These are phyloP conservation scores for Ceratocystis cubensis DNA, from an alignment of 2,329 filamentous ascomycete genomes.

Conservation along the genomic window DNA sequence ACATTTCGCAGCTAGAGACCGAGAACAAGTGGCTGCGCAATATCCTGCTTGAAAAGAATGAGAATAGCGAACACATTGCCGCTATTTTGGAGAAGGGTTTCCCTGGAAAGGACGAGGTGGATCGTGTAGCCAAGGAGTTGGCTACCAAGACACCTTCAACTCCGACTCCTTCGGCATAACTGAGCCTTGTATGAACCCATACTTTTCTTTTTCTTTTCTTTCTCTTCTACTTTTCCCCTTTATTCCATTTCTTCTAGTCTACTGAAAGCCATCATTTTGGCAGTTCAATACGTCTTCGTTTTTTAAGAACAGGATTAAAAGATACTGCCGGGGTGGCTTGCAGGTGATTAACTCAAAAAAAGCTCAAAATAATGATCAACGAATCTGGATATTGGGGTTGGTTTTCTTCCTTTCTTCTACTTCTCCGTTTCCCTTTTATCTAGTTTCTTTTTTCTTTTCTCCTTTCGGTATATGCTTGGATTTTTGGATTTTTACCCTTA, in stretches of 20 bases:
- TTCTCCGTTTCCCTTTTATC: not conserved
- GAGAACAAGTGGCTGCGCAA: conserved; percentile 76
- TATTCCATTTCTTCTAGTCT: not conserved
- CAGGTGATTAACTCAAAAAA: not conserved
- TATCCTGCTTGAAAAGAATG: conserved; percentile 70
- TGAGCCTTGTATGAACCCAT: not conserved
- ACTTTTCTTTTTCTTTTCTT: not conserved
- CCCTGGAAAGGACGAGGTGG: conserved; percentile 24
- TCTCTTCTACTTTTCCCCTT: not conserved
- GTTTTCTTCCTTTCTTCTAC: conserved; percentile 1
- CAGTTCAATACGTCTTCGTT: conserved; percentile 3
- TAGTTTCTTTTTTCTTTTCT: conserved; percentile 1
- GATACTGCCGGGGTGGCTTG: not conserved
- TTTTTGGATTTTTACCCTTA: not conserved
- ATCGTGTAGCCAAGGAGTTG: conserved; percentile 10
- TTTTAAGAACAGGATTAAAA: not conserved
- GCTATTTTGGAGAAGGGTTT: conserved; percentile 40
- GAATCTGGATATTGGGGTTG: not conserved
- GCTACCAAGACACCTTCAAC: not conserved
- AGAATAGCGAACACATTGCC: conserved; percentile 42
- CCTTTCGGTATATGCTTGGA: conserved; percentile 6
- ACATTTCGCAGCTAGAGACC: conserved; percentile 64
- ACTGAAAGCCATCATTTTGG: not conserved
- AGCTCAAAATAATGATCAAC: not conserved
- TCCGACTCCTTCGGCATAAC: not conserved